phyloP scores from a whole-genome alignment of 1,284 basidiomycete genomes.

The Cutaneotrichosporon cavernicola region DNA sequence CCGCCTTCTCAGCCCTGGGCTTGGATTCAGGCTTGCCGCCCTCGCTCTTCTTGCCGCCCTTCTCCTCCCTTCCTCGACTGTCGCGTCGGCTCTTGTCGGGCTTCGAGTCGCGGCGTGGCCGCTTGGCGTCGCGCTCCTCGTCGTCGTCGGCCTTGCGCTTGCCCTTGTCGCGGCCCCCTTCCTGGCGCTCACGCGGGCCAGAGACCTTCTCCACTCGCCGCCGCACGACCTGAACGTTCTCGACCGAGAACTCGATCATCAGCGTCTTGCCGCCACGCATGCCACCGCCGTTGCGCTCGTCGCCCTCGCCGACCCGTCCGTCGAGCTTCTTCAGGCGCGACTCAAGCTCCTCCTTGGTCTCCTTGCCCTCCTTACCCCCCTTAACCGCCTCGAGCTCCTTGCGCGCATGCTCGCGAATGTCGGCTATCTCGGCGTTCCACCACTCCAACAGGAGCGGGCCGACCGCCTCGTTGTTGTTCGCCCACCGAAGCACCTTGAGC shows the following conservation, averaged over 20 bases:
- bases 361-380: constrained; percentile 32
- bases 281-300: constrained; percentile 38
- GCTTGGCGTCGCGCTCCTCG: constrained; percentile 29
- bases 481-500: constrained; percentile 85
- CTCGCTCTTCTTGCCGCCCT: constrained; percentile 4
- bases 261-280: constrained; percentile 62
- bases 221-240: constrained; percentile 65
- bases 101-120: constrained; percentile 14
- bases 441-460: constrained; percentile 68
- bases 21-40: constrained; percentile 11
- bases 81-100: constrained; percentile 9
- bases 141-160: constrained; percentile 30
- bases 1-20: constrained; percentile 4
- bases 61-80: not conserved
- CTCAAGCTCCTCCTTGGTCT: constrained; percentile 50
- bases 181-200: constrained; percentile 13
- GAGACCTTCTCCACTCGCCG: constrained; percentile 49
- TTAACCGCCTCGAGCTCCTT: constrained; percentile 41
- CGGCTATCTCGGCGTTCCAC: constrained; percentile 78
- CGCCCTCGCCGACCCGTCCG: constrained; percentile 42
- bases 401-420: constrained; percentile 63
- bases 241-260: constrained; percentile 88
- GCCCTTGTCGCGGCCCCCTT: constrained; percentile 27
- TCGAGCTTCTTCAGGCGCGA: constrained; percentile 55
- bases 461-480: constrained; percentile 79